A percentile compares a stretch with the other conserved stretches of the same genome.
Conservation (phyloP, 2,329 filamentous ascomycete genomes). For the Phyllosticta paracitricarpa region DNA sequence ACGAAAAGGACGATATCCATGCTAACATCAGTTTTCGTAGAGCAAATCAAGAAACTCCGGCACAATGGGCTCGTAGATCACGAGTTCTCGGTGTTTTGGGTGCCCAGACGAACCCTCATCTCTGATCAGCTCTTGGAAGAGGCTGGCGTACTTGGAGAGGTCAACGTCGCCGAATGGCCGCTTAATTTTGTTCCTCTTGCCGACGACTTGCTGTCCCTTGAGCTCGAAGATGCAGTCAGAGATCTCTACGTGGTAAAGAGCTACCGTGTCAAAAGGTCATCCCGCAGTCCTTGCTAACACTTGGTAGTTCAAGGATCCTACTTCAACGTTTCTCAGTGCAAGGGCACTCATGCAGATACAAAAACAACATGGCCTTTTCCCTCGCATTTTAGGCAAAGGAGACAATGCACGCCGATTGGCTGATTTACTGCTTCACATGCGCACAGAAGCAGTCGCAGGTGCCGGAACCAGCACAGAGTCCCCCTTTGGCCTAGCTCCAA, state of each 20-base stretch:
- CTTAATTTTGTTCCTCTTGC: slow-evolving; percentile 88
- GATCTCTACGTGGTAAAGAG: slow-evolving; percentile 69
- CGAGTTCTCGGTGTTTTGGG: slow-evolving; percentile 96
- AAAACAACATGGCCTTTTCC: slow-evolving; percentile 84
- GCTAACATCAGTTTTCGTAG: slow-evolving; percentile 50
- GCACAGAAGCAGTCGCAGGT: slow-evolving; percentile 74
- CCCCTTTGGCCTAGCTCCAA: slow-evolving; percentile 64
- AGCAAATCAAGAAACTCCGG: slow-evolving; percentile 82
- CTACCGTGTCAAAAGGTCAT: background rate
- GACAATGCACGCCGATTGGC: slow-evolving; percentile 85
- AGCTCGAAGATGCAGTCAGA: slow-evolving; percentile 75
- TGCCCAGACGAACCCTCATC: slow-evolving; percentile 81
- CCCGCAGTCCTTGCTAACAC: slow-evolving; percentile 17
- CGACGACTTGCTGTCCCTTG: slow-evolving; percentile 80
- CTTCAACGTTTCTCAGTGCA: slow-evolving; percentile 78
- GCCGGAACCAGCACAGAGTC: slow-evolving; percentile 46
- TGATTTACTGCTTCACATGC: slow-evolving; percentile 81
- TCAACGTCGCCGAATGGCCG: slow-evolving; percentile 77
- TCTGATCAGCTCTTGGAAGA: slow-evolving; percentile 89
- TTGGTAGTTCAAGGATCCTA: slow-evolving; percentile 67
- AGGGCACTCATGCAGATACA: slow-evolving; percentile 92
- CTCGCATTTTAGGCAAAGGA: slow-evolving; percentile 88
- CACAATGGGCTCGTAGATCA: slow-evolving; percentile 82
- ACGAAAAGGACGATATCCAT: slow-evolving; percentile 17
- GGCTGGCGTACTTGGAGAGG: slow-evolving; percentile 83